A percentile compares a stretch with the other conserved stretches of the same genome.
These are phyloP conservation scores for Reticulascus tulasneorum DNA, from an alignment of 2,329 filamentous ascomycete genomes.

Conservation along the genomic window DNA sequence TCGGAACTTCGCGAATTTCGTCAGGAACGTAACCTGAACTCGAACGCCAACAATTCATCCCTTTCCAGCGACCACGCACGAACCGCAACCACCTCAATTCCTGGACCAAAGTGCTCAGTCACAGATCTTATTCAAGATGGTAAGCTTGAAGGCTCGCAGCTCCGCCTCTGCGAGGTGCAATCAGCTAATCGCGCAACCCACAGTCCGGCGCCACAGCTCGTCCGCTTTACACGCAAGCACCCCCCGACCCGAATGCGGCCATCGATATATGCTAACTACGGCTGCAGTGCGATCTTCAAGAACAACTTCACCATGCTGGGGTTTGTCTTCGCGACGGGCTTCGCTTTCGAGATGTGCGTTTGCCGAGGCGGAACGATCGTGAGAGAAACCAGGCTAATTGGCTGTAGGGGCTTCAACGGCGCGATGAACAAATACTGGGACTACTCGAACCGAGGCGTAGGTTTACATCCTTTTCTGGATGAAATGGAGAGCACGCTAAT, in stretches of 20 bases:
- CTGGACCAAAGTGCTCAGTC: constrained; percentile 7
- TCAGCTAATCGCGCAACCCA: constrained; percentile 30
- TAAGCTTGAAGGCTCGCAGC: constrained; percentile 17
- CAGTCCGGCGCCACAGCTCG: constrained; percentile 30
- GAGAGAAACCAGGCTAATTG: not conserved
- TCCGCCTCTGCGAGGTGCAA: constrained; percentile 1
- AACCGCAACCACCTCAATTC: constrained; percentile 9
- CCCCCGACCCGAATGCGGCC: not conserved
- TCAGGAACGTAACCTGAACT: constrained; percentile 10
- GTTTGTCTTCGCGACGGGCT: constrained; percentile 80
- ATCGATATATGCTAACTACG: constrained; percentile 2
- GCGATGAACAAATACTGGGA: constrained; percentile 87
- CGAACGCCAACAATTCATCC: constrained; percentile 3
- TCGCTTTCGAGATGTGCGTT: constrained; percentile 81
- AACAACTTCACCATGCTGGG: constrained; percentile 85
- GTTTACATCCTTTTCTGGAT: constrained; percentile 31
- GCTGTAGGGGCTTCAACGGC: constrained; percentile 72
- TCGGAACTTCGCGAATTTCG: constrained; percentile 18
- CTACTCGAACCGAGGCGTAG: constrained; percentile 83
- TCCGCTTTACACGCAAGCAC: constrained; percentile 37
- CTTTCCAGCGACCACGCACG: constrained; percentile 5
- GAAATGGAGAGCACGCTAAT: no score
- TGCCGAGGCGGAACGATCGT: not conserved
- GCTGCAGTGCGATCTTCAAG: constrained; percentile 71
- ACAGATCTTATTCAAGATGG: constrained; percentile 28